phyloP scores from a whole-genome alignment of 768 basidiomycete genomes.

The Panaeolus cyanescens region DNA sequence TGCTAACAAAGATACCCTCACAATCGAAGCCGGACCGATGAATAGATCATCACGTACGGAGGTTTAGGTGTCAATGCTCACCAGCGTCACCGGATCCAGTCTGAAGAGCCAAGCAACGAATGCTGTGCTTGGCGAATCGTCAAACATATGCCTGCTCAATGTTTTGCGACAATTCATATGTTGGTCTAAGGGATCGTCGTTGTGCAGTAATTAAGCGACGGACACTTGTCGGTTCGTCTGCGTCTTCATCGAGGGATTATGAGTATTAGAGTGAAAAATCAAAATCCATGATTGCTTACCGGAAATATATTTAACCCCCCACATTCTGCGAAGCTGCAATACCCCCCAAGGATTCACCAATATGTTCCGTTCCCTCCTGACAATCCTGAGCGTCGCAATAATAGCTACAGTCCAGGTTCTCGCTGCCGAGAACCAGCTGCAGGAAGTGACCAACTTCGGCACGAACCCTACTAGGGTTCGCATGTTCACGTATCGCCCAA shows the following conservation, averaged over 20 bases:
- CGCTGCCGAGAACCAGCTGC: neutral
- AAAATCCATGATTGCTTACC: neutral
- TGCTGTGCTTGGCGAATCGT: neutral
- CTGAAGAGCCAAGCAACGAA: no score
- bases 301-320: neutral
- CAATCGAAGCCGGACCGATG: no score
- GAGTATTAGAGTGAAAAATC: neutral
- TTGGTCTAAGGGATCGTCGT: neutral
- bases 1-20: no score
- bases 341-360: neutral
- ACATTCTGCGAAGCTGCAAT: neutral
- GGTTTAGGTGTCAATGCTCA: no score
- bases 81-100: no score
- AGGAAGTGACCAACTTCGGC: neutral
- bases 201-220: neutral
- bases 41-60: no score
- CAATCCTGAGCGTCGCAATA: neutral
- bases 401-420: slow-evolving; percentile 2
- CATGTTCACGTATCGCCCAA: neutral
- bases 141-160: no score
- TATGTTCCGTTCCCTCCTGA: neutral
- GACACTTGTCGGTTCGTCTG: neutral
- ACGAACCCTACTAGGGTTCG: neutral
- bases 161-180: no score
- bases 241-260: neutral